Evolutionary conservation across 1,139 yeast genomes (phyloP).

Genomic region (Yamadazyma conglobata): DNA sequence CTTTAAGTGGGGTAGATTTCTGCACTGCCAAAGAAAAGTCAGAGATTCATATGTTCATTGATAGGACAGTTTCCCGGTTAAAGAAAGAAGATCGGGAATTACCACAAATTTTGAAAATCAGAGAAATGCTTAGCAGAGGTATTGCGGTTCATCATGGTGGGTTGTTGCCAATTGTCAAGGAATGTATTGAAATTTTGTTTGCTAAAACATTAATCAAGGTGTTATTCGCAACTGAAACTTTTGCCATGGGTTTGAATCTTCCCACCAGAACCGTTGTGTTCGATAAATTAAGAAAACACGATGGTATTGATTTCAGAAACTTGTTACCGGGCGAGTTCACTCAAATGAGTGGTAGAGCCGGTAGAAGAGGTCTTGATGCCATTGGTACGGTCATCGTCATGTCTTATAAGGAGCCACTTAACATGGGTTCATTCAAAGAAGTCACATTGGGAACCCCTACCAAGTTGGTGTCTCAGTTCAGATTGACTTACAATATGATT

Average conservation of each 20-base stretch:
- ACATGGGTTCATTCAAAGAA: constrained; percentile 62
- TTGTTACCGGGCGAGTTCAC: constrained; percentile 94
- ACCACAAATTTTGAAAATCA: constrained; percentile 81
- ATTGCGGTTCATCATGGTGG: constrained; percentile 99
- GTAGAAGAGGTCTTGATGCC: constrained; percentile 91
- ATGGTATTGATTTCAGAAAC: constrained; percentile 78
- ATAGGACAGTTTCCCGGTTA: constrained; percentile 80
- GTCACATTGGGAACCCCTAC: constrained; percentile 87
- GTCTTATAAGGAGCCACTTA: constrained; percentile 73
- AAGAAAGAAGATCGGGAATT: constrained; percentile 89
- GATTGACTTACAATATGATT: constrained; percentile 94
- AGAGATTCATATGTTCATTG: constrained; percentile 89
- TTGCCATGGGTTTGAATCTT: constrained; percentile 95
- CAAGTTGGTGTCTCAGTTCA: constrained; percentile 83
- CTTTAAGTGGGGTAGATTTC: constrained; percentile 70
- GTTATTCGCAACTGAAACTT: constrained; percentile 94
- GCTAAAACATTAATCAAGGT: constrained; percentile 84
- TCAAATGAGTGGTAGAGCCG: constrained; percentile 99
- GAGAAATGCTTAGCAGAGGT: constrained; percentile 84
- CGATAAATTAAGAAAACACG: constrained; percentile 81
- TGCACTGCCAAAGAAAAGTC: constrained; percentile 82
- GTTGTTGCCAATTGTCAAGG: constrained; percentile 88
- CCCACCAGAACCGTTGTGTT: constrained; percentile 97
- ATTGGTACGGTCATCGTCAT: constrained; percentile 96
- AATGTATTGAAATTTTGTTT: constrained; percentile 88